Evolutionary conservation across 2,329 filamentous ascomycete species (phyloP).

Genomic region (Bimuria novae-zelandiae): DNA sequence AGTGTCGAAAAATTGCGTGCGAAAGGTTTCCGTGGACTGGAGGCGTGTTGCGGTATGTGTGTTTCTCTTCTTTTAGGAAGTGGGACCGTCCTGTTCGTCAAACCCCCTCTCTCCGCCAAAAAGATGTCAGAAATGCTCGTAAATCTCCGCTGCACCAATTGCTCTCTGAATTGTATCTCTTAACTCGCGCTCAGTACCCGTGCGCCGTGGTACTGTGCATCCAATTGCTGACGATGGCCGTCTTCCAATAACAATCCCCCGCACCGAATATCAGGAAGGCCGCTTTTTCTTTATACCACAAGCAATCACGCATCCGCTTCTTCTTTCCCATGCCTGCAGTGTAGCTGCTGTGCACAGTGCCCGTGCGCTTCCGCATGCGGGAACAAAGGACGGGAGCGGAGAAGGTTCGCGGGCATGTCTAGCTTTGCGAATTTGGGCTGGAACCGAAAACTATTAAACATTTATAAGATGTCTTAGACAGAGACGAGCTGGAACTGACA

Average conservation of each 20-base stretch:
- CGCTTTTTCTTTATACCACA: slow-evolving; percentile 3
- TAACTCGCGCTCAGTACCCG: not conserved
- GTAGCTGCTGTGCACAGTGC: slow-evolving; percentile 4
- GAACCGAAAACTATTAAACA: slow-evolving; percentile 4
- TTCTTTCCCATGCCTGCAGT: slow-evolving; percentile 1
- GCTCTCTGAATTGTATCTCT: not conserved
- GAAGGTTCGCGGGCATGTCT: slow-evolving; percentile 10
- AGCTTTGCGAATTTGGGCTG: not conserved
- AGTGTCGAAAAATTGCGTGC: not conserved
- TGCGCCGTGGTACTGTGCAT: not conserved
- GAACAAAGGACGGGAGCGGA: slow-evolving; percentile 16
- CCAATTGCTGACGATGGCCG: slow-evolving; percentile 1
- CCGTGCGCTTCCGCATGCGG: slow-evolving; percentile 24
- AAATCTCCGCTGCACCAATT: not conserved
- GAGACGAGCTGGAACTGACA: not conserved
- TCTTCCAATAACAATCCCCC: too few species aligned
- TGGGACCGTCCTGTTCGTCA: too few species aligned
- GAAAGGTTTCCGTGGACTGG: not conserved
- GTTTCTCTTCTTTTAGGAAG: too few species aligned
- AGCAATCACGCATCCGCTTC: not conserved
- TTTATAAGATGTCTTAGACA: slow-evolving; percentile 2
- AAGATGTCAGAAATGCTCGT: not conserved
- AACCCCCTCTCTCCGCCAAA: too few species aligned
- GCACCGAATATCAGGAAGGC: not conserved
- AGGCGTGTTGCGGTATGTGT: too few species aligned